Percentiles rank a stretch among this genome's conserved stretches.
Evolutionary conservation across 495 filamentous ascomycete species (phyloP).

Genomic region (Staphylotrichum tortipilum): DNA sequence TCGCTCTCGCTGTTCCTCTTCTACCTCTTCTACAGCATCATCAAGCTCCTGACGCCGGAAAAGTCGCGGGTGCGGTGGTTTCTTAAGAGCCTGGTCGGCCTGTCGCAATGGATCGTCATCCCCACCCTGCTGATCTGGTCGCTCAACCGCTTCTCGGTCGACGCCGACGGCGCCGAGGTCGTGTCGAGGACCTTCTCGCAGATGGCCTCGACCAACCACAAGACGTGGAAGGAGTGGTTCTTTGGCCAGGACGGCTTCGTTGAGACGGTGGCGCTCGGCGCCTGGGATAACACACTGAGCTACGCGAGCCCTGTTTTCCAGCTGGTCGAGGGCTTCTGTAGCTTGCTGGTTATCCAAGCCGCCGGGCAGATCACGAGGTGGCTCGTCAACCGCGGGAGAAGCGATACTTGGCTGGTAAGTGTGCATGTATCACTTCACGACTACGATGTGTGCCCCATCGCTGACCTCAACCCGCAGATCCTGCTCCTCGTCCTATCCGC

Average conservation of each 20-base stretch:
- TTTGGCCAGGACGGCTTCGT: conserved; percentile 72
- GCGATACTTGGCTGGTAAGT: conserved; percentile 95
- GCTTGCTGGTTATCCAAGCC: conserved; percentile 88
- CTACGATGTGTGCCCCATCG: too few species aligned
- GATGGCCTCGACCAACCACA: conserved; percentile 40
- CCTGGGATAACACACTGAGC: conserved; percentile 80
- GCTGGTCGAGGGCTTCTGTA: conserved; percentile 91
- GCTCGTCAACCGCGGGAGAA: conserved; percentile 83
- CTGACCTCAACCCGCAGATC: conserved; percentile 68
- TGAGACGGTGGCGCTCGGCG: conserved; percentile 69
- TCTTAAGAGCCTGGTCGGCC: conserved; percentile 53
- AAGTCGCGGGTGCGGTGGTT: conserved; percentile 64
- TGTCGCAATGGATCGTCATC: conserved; percentile 75
- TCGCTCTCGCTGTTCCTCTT: conserved; percentile 78
- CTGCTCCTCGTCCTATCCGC: conserved; percentile 77
- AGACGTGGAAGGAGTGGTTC: conserved; percentile 69
- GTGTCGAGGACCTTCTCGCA: conserved; percentile 69
- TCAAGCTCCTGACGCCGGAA: conserved; percentile 74
- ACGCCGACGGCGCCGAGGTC: conserved; percentile 67
- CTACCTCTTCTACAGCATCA: conserved; percentile 78
- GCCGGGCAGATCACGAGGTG: conserved; percentile 91
- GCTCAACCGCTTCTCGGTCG: conserved; percentile 85
- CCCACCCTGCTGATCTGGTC: conserved; percentile 87
- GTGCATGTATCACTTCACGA: not conserved
- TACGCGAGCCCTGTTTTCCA: conserved; percentile 97